Evolutionary conservation across 2,329 filamentous ascomycete species (phyloP), one percentile per base, ranked within the genome.

Genomic region (Venturia effusa): DNA sequence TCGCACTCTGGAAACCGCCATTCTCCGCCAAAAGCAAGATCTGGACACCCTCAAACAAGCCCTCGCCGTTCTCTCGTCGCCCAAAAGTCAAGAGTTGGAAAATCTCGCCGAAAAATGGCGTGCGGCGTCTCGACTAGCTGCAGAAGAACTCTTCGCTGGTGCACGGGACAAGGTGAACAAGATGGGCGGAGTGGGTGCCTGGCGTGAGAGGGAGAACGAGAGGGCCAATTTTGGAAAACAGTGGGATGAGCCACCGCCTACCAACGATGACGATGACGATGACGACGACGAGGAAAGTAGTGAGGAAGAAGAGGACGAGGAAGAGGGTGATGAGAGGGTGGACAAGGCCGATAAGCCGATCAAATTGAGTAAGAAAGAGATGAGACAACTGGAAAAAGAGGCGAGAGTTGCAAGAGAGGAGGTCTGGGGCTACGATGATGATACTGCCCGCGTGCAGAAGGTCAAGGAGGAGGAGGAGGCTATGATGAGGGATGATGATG

Each of bases 401-500:
- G 68, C 70, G 34, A 65, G 65, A 17, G 71, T 70, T 54, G 69
- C 71, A 34, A 68, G 72, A n/a, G 76, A 76, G 67, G 80, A 77
- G 67, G 75, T 74, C 66, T 78, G 78, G 64, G 76, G 76, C 65
- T 77, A 80, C 65, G 76, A 71, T 39, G 40, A 43, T n/a, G 45
- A 32, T 8, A 70, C 66, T 34, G 70, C 68, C 54, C 69, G 63
- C 69, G 64, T 67, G 59, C 75, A 74, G 1, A 72, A 73, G 13
- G 51, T 17, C 15, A 57, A 27, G 71, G 71, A 55, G 73, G 37
- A 55, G 73, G 37, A 71, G 45, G 71, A 73, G 51, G 66, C 68
- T 62, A 69, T 71, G 65, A 69, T 48, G 66, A 72, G 8, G 70
- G 76, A 76, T 63, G 72, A 76, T 67, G 74, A 77, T 74, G 75